Base-by-base conservation (phyloP, 2,329 filamentous ascomycete genomes). In the Hyphodiscus sp. region DNA sequence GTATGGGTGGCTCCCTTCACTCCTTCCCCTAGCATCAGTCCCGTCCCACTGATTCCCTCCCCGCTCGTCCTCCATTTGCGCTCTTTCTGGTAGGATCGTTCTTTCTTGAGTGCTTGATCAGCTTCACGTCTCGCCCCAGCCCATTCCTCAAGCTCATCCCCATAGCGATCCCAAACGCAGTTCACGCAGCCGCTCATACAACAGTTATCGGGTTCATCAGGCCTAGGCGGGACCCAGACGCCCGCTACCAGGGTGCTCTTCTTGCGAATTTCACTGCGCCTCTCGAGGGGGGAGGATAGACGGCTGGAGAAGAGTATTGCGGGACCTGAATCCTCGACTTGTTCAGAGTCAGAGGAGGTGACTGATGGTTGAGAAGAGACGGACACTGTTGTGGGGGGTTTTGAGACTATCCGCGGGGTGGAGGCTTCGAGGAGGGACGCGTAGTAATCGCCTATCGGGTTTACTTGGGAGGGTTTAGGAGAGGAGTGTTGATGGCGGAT, bases 111-210 rank as follows among this genome's bases (percentile, higher is more conserved):
- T 45, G 78, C 77, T 38, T 67, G 67, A 62, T 84, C 79, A 1
- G 89, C 90, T 65, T 86, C 79, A 3, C 76, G 73, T 38, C 79
- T 81, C 54, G 83, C 79, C 15, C 75, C 73, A 3, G 85, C 86
- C 89, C 91, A 97, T 54, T 89, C 87, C 69, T 97, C 91, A 71
- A 97, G 78, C 50, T 97, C 94, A 61, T 99, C 92, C 9, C 91
- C 80, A 70, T 85, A 97, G 50, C 83, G 77, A 64, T 96, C 91
- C 91, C 91, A 97, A 2, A 97, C 94, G 70, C 94, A 99, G 69
- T 97, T 91, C 47, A 96, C 92, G 68, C 94, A 99, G 2, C 94
- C 94, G 66, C 89, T 94, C 94, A 99, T 99, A 72, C 94, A 99
- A 78, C 94, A 99, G 68, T 99, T 96, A 65, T 97, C 94, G 2